phyloP scores from a whole-genome alignment of 257 asterid species.

The Handroanthus guayacan region DNA sequence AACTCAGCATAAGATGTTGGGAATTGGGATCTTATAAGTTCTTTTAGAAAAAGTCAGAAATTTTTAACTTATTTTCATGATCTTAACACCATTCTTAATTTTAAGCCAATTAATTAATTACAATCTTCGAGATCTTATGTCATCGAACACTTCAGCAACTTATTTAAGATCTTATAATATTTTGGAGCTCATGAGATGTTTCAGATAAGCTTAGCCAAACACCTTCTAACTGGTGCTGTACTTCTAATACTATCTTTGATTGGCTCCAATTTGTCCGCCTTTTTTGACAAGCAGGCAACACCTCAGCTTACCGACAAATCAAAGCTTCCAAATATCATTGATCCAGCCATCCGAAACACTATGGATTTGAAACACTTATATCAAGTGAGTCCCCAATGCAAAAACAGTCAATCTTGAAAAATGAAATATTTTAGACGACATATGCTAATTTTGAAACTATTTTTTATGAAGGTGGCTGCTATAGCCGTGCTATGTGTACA shows the following conservation, averaged over 20 bases:
- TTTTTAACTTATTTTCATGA: too few species aligned
- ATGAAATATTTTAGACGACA: neutral
- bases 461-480: slow-evolving; percentile 64
- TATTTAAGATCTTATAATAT: too few species aligned
- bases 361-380: slow-evolving; percentile 95
- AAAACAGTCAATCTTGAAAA: neutral
- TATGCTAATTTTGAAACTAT: neutral
- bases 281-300: slow-evolving; percentile 70
- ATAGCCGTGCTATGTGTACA: slow-evolving; percentile 80
- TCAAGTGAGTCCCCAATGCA: slow-evolving; percentile 58
- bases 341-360: slow-evolving; percentile 69
- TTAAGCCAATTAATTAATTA: too few species aligned
- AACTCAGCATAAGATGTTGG: too few species aligned
- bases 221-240: neutral
- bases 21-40: too few species aligned
- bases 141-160: too few species aligned
- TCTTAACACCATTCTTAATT: too few species aligned
- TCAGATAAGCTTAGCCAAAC: too few species aligned
- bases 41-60: too few species aligned
- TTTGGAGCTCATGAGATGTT: too few species aligned
- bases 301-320: slow-evolving; percentile 92
- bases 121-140: too few species aligned
- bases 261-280: neutral
- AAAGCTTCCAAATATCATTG: slow-evolving; percentile 86
- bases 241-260: neutral